A percentile compares a stretch with the other conserved stretches of the same genome.
Evolutionary conservation across 2,329 filamentous ascomycete species (phyloP).

Genomic region (Thelonectria rubi): DNA sequence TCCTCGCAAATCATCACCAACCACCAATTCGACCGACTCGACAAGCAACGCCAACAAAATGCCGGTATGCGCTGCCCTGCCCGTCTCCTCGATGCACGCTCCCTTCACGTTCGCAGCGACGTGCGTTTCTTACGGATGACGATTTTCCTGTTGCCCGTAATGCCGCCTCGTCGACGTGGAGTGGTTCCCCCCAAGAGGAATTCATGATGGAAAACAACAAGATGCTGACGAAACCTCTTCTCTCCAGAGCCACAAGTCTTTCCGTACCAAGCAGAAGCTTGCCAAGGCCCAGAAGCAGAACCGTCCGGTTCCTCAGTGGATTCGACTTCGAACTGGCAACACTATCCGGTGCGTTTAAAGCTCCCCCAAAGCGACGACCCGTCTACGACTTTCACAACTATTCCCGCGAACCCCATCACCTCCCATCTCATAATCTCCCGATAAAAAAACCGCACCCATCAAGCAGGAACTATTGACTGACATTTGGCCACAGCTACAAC

Average conservation of each 20-base stretch:
- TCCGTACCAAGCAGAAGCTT: constrained; percentile 99
- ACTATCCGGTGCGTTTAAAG: constrained; percentile 90
- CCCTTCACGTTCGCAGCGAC: constrained; percentile 18
- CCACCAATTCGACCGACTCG: constrained; percentile 43
- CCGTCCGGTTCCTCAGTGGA: constrained; percentile 99
- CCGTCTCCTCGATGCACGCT: constrained; percentile 6
- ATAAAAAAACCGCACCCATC: not conserved
- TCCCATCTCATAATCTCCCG: not conserved
- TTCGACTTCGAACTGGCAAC: constrained; percentile 97
- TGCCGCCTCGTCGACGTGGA: constrained; percentile 4
- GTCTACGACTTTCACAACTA: constrained; percentile 17
- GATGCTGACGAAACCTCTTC: constrained; percentile 39
- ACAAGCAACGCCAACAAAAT: constrained; percentile 53
- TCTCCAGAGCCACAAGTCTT: constrained; percentile 95
- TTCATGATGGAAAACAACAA: constrained; percentile 1
- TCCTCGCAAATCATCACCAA: constrained; percentile 46
- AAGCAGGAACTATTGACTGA: constrained; percentile 24
- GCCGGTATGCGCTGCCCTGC: constrained; percentile 47
- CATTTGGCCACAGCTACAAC: constrained; percentile 81
- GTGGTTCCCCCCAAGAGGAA: constrained; percentile 10
- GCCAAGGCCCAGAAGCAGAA: constrained; percentile 99
- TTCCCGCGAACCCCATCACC: constrained; percentile 4
- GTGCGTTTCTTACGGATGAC: constrained; percentile 17
- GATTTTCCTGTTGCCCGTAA: not conserved
- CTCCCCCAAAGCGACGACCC: constrained; percentile 2